Conservation (phyloP, 169 alveolate genomes). For the Plasmodium knowlesi region DNA sequence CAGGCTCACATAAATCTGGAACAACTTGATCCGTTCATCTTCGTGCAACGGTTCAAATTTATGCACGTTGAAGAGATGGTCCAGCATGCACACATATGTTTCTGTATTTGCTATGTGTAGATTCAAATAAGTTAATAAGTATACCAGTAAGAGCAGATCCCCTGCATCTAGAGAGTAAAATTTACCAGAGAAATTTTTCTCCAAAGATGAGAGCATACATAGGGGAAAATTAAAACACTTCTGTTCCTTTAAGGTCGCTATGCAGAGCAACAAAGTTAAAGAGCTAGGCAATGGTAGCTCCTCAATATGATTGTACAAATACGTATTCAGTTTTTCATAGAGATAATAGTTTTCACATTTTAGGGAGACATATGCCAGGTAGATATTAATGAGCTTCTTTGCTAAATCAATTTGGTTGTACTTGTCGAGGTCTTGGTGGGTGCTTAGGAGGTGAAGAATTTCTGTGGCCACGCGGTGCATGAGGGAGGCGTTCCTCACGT, state of each 20-base stretch:
- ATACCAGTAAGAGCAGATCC: slow-evolving; percentile 49
- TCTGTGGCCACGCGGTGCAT: slow-evolving; percentile 27
- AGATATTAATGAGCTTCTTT: slow-evolving; percentile 57
- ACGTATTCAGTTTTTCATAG: slow-evolving; percentile 52
- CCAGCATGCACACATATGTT: slow-evolving; percentile 27
- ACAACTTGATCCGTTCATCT: slow-evolving; percentile 27
- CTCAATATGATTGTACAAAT: slow-evolving; percentile 23
- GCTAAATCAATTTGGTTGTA: slow-evolving; percentile 2
- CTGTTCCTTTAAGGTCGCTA: slow-evolving; percentile 39
- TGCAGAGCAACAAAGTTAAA: slow-evolving; percentile 30
- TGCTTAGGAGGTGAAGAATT: not conserved
- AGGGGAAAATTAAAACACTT: slow-evolving; percentile 49
- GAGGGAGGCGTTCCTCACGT: slow-evolving; percentile 2
- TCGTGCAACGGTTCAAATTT: slow-evolving; percentile 2
- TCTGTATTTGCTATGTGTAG: slow-evolving; percentile 34
- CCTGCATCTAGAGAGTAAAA: slow-evolving; percentile 39
- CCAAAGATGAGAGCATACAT: slow-evolving; percentile 51
- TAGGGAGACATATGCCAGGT: slow-evolving; percentile 39
- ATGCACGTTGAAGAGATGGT: slow-evolving; percentile 8
- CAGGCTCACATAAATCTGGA: slow-evolving; percentile 54
- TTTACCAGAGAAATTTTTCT: slow-evolving; percentile 23
- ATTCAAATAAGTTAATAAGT: slow-evolving; percentile 45
- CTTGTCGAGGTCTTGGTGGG: not conserved
- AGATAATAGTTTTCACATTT: slow-evolving; percentile 34
- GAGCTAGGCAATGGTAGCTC: slow-evolving; percentile 16